Evolutionary conservation across 129 eudicot species (phyloP), one percentile per base, ranked within the genome.

Genomic region (Sambucus nigra): DNA sequence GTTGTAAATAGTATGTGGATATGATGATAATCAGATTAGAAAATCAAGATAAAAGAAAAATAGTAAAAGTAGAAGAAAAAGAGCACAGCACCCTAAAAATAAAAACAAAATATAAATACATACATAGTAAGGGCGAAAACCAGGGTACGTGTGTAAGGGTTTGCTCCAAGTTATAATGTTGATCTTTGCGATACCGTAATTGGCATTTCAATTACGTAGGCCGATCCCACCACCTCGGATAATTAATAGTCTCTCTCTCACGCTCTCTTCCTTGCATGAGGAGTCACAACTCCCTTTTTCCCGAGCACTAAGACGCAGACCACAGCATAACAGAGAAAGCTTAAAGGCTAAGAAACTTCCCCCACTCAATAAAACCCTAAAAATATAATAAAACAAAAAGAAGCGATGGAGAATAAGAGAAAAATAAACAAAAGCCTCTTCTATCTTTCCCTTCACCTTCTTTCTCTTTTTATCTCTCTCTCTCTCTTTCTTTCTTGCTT

Each of bases 271-370:
- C 16, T 25, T 42, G 38, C 41, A 54, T 29, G 55, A 59, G 50
- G 60, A 60, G 57, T 60, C 56, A 32, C 40, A 29, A 8, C 31
- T 21, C 51, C 21, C 50, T 57, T 49, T 61, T 29, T 61, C 5
- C 41, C 45, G 20, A 66, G 78, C 88, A 81, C 81, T 81, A 73
- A 72, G 44, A 60, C 10, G 60, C 60, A 72, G 55, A 60, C 67
- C 51, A 51, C 51, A 42, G 10, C 66, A 57, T 20, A 42, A 58
- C 60, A 46, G 28, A 75, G 33, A 63, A 79, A 81, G 78, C 89
- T 76, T 81, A 69, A 67, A 76, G 84, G 71, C 76, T 66, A 81
- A 81, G 89, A 64, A 69, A 73, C 77, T 73, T 69, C 75, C 40
- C 64, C 73, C 82, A 68, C 82, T 67, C 57, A 39, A 48, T 68